Conservation (phyloP, 1,284 basidiomycete genomes). For the Fomitopsis betulina region DNA sequence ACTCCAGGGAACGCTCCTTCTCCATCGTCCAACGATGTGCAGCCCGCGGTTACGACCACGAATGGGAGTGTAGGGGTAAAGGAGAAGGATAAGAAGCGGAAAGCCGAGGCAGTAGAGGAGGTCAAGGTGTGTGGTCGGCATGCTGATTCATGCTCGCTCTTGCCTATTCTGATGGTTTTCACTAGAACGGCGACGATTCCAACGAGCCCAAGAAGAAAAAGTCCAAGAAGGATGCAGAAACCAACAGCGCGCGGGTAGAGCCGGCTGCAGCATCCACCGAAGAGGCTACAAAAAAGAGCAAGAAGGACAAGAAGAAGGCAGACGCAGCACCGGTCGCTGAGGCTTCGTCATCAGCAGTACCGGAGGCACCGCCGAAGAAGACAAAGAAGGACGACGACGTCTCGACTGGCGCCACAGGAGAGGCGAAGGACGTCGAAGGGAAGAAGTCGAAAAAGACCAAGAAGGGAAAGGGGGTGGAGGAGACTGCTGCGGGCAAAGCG, state of each 20-base stretch:
- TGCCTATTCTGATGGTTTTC: background rate
- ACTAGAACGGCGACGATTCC: slow-evolving; percentile 1
- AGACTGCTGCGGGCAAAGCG: slow-evolving; percentile 11
- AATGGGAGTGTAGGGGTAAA: background rate
- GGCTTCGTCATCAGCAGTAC: background rate
- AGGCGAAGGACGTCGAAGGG: slow-evolving; percentile 4
- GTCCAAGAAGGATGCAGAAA: slow-evolving; percentile 16
- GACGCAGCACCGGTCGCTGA: slow-evolving; percentile 5
- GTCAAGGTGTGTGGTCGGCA: background rate
- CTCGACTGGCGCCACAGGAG: background rate
- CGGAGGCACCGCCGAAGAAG: slow-evolving; percentile 26
- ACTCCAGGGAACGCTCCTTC: slow-evolving; percentile 10
- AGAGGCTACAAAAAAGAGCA: slow-evolving; percentile 10
- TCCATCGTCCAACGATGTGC: slow-evolving; percentile 2
- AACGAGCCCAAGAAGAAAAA: slow-evolving; percentile 26
- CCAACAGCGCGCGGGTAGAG: slow-evolving; percentile 5
- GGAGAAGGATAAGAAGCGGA: slow-evolving; percentile 22
- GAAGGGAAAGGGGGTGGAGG: slow-evolving; percentile 19
- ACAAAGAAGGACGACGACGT: slow-evolving; percentile 21
- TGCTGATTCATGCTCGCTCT: too few relatives aligned
- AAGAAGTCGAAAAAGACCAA: slow-evolving; percentile 23
- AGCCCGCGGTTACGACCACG: background rate
- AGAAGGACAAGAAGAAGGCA: slow-evolving; percentile 18
- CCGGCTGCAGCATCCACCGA: slow-evolving; percentile 6
- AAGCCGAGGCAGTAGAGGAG: background rate